A percentile compares a stretch with the other conserved stretches of the same genome.
Evolutionary conservation across 495 filamentous ascomycete species (phyloP).

Genomic region (Hyaloscypha finlandica): DNA sequence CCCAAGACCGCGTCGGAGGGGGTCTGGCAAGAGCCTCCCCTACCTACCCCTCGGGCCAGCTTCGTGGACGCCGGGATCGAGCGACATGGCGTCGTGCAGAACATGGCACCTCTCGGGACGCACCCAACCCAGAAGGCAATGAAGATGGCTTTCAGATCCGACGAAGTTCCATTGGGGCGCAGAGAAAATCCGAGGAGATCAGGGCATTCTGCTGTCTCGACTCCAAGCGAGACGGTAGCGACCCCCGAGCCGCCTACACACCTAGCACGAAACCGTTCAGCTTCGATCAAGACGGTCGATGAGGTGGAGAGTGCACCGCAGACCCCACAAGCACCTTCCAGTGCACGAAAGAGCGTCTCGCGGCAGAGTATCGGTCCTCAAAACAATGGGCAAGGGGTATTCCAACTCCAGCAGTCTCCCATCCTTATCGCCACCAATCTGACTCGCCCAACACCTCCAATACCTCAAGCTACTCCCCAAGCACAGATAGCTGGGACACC

Average conservation of each 20-base stretch:
- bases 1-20: conserved; percentile 55
- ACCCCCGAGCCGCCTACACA: conserved; percentile 27
- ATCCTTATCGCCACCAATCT: background rate
- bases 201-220: conserved; percentile 20
- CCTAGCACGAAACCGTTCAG: background rate
- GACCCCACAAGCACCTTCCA: conserved; percentile 16
- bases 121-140: conserved; percentile 49
- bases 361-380: conserved; percentile 6
- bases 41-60: conserved; percentile 64
- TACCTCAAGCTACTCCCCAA: background rate
- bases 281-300: background rate
- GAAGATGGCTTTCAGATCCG: conserved; percentile 19
- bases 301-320: background rate
- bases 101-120: conserved; percentile 70
- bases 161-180: conserved; percentile 5
- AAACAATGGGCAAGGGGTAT: conserved; percentile 25
- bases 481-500: background rate
- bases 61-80: conserved; percentile 68
- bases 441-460: background rate
- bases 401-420: conserved; percentile 20
- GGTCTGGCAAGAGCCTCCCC: conserved; percentile 61
- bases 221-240: conserved; percentile 21
- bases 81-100: conserved; percentile 63
- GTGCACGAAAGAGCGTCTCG: conserved; percentile 17
- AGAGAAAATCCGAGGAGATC: conserved; percentile 7